Base-by-base conservation (phyloP, 805 yeast species). In the Candida rishiriensis region DNA sequence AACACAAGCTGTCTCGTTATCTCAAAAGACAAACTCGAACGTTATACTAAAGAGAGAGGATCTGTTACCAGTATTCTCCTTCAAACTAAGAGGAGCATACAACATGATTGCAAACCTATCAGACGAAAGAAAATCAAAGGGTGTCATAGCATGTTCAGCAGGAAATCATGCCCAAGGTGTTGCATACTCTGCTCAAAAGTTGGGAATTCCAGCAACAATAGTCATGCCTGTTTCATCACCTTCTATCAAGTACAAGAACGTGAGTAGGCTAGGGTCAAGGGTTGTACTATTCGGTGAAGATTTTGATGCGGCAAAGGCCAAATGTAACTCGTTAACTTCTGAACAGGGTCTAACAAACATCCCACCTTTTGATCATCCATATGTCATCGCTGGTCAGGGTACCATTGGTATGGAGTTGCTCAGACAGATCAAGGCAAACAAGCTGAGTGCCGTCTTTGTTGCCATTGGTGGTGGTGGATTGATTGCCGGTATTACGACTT, bases 141-240 rank as follows among this genome's bases (percentile, higher is more conserved):
- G 99, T 55, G 97, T 93, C 43, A 85, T 95, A 61, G 97, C 98
- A 0, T 93, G 98, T 59, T 88, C 97, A 29, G 99, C 99, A 3
- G 99, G 99, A 31, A 93, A 93, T 65, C 99, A 93, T 57, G 99
- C 99, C 1, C 99, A 93, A 63, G 99, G 99, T 53, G 98, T 93
- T 12, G 99, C 99, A 0, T 91, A 68, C 62, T 85, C 96, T 17
- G 96, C 98, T 3, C 81, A 79, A 48, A 79, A 83, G 47, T 71
- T 93, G 59, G 84, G 83, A 26, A 88, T 93, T 42, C 93, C 96
- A 3, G 91, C 98, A 3, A 91, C 97, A 5, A 93, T 93, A 42
- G 98, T 93, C 38, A 93, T 93, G 99, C 99, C 99, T 2, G 82
- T 88, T 3, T 91, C 95, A 2, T 93, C 99, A 0, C 99, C 99